Base-by-base conservation (phyloP, 305 asterid species). In the Solanum aculeatissimum region DNA sequence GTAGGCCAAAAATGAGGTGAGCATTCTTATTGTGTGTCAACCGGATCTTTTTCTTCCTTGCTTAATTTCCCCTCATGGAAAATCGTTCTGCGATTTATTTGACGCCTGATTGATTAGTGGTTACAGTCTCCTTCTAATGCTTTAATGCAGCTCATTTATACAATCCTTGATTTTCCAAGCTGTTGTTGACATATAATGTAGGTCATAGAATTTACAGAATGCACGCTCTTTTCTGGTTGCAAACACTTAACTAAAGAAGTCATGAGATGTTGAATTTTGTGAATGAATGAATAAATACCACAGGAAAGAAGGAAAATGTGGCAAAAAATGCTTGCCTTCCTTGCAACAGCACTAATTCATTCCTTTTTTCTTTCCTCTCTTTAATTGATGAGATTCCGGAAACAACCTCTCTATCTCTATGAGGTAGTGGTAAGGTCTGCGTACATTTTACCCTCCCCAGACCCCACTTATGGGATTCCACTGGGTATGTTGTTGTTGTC, bases 1-100 rank as follows among this genome's bases (percentile, higher is more conserved):
- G 92, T 89, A 94, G 99, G 69, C 99, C 99, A n/a, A 92, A 91
- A 86, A 89, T 92, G 91, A 90, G 92, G 99, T 92, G 88, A 85
- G 91, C 58, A 82, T 82, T 85, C 53, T n/a, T 53, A 32, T 78
- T 53, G 53, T n/a, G 27, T 55, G 27, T 53, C 29, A 78, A 53
- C 21, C 51, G 6, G 66, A 16, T 78, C 21, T 5, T 43, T 62
- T 72, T 70, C 29, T 45, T 40, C 55, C 77, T 62, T 18, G 2
- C 69, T n/a, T 58, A 12, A 8, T 65, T 55, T 55, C 21, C 47
- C 45, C 27, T 11, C 55, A 47, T 13, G 11, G 85, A 19, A 65
- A 66, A 45, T 51, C 40, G 8, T 78, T 29, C 49, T 62, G 27
- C 32, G 10, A 29, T 62, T 82, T 82, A 51, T 47, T 82, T 82